These are phyloP conservation scores for Dioscorea dumetorum DNA, from an alignment of 106 monocot genomes.

Conservation along the genomic window DNA sequence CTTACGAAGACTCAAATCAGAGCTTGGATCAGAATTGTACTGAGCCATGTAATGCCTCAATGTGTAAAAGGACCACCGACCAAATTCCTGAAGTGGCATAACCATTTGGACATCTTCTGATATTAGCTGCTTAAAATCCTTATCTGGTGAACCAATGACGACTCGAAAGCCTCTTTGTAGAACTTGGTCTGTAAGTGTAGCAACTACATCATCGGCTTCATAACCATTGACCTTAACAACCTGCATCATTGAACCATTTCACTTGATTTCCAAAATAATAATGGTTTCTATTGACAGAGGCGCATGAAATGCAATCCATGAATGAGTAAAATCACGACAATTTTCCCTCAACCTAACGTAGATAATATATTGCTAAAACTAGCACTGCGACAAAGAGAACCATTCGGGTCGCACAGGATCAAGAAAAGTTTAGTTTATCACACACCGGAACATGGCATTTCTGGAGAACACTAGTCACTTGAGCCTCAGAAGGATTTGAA, in stretches of 20 bases:
- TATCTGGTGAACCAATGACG: conserved; percentile 95
- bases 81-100: conserved; percentile 85
- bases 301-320: background rate
- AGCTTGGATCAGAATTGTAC: conserved; percentile 71
- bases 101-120: conserved; percentile 86
- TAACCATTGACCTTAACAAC: conserved; percentile 76
- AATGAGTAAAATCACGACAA: background rate
- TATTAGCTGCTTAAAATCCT: conserved; percentile 98
- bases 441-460: conserved; percentile 83
- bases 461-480: conserved; percentile 46
- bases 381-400: background rate
- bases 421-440: background rate
- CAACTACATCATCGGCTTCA: conserved; percentile 96
- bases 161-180: conserved; percentile 59
- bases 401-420: no score
- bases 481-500: conserved; percentile 15
- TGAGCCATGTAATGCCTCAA: conserved; percentile 82
- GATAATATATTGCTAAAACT: background rate
- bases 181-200: conserved; percentile 79
- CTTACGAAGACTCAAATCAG: conserved; percentile 96
- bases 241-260: conserved; percentile 30
- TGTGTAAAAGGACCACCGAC: conserved; percentile 90
- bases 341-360: background rate
- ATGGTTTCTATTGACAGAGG: background rate
- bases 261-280: background rate